Conservation (phyloP, 169 alveolate species). For the Plasmodium ovale region DNA sequence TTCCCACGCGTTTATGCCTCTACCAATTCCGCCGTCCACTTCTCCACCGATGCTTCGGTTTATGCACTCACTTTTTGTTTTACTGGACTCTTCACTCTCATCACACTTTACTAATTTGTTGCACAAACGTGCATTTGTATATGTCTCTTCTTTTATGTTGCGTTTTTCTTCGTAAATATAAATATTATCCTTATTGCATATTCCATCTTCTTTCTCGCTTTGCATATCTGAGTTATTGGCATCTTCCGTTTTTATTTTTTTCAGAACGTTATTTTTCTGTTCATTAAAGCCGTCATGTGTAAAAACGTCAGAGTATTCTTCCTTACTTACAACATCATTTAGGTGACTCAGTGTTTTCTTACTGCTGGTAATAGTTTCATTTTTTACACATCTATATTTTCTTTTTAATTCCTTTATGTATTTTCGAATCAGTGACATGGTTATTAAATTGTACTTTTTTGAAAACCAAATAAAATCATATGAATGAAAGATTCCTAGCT, state of each 20-base stretch:
- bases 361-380: not conserved
- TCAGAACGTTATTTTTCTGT: not conserved
- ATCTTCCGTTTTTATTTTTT: not conserved
- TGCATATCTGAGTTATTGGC: too few relatives aligned
- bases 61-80: not conserved
- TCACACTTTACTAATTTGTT: not conserved
- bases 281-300: not conserved
- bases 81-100: not conserved
- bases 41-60: not conserved
- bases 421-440: slow-evolving; percentile 47
- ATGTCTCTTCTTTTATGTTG: not conserved
- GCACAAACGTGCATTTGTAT: not conserved
- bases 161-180: not conserved
- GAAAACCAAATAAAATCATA: slow-evolving; percentile 63
- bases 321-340: not conserved
- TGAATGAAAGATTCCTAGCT: slow-evolving; percentile 32
- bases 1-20: not conserved
- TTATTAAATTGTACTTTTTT: slow-evolving; percentile 60
- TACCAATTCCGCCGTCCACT: not conserved
- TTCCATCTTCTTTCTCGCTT: not conserved
- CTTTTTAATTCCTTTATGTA: slow-evolving; percentile 38
- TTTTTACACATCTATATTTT: slow-evolving; percentile 19
- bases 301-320: not conserved
- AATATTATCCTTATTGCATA: not conserved
- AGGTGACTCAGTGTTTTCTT: not conserved